A percentile compares a stretch with the other conserved stretches of the same genome.
Conservation (phyloP, 768 basidiomycete species). For the Lactarius hatsudake region DNA sequence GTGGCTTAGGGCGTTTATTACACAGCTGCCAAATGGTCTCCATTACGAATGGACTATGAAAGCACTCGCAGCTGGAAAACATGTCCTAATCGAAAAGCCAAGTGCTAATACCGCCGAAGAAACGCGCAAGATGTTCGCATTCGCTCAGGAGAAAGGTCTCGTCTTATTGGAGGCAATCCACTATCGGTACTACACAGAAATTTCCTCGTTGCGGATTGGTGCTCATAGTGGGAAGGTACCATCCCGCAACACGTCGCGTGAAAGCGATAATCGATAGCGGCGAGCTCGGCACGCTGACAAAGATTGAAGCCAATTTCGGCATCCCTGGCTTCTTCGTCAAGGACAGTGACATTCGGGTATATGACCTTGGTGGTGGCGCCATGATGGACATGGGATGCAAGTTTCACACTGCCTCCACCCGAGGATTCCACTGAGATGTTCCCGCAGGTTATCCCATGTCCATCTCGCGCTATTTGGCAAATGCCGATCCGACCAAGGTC, state of each 20-base stretch:
- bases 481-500: constrained; percentile 19
- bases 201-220: constrained; percentile 10
- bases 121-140: constrained; percentile 48
- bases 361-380: constrained; percentile 54
- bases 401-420: constrained; percentile 22
- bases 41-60: constrained; percentile 70
- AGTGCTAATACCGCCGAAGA: constrained; percentile 51
- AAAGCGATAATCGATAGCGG: constrained; percentile 53
- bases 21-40: constrained; percentile 54
- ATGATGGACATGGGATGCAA: constrained; percentile 61
- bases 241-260: constrained; percentile 54
- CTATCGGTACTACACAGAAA: constrained; percentile 38
- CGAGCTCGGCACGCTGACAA: constrained; percentile 52
- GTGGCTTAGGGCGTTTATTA: background rate
- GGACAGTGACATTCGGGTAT: constrained; percentile 48
- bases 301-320: constrained; percentile 41
- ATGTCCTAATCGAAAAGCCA: constrained; percentile 64
- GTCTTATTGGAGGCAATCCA: constrained; percentile 63
- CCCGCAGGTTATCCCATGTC: constrained; percentile 37
- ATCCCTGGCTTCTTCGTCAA: constrained; percentile 38
- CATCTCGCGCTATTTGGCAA: constrained; percentile 26
- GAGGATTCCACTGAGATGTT: background rate
- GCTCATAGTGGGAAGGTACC: constrained; percentile 43
- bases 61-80: constrained; percentile 58
- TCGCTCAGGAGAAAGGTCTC: constrained; percentile 47